phyloP scores from a whole-genome alignment of 345 rosid genomes.

The Eucalyptus cloeziana region DNA sequence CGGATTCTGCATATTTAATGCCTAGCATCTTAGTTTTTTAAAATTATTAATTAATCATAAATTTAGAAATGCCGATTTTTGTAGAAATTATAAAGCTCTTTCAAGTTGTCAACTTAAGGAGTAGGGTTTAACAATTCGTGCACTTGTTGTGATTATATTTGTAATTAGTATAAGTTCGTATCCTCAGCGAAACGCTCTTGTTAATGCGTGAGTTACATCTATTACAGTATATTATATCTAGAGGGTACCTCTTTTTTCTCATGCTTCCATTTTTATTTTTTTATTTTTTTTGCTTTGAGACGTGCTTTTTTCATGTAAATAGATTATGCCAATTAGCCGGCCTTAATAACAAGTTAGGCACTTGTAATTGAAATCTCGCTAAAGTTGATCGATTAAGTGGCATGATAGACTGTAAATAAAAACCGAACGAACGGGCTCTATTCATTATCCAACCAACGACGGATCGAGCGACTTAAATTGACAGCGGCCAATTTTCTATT shows the following conservation, averaged over 20 bases:
- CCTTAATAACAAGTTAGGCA: neutral
- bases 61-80: neutral
- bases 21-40: no score
- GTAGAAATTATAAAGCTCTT: neutral
- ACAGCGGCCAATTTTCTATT: fast-evolving
- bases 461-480: neutral
- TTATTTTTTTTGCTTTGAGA: no score
- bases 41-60: neutral
- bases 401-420: neutral
- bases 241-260: no score
- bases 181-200: neutral
- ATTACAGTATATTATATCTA: no score
- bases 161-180: neutral
- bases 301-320: no score
- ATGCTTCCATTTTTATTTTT: no score
- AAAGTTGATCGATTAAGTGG: neutral
- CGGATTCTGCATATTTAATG: neutral
- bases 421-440: neutral
- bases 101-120: neutral
- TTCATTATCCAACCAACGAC: neutral
- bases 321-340: neutral
- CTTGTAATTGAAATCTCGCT: neutral
- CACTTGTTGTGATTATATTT: neutral
- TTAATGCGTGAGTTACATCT: no score
- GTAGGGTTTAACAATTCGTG: neutral